Base-by-base conservation (phyloP, 257 asterid species). In the Solanum bulbocastanum region DNA sequence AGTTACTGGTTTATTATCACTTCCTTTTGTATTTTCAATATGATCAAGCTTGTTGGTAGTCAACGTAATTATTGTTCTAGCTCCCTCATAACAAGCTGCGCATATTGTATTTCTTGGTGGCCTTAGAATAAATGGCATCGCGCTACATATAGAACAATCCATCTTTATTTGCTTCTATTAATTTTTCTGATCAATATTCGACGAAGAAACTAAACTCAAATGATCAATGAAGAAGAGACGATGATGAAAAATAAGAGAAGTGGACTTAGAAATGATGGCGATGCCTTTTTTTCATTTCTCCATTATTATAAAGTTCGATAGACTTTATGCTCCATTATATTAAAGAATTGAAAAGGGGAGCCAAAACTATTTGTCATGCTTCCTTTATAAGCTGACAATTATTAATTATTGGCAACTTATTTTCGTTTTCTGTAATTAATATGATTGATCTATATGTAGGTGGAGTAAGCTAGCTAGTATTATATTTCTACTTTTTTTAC, bases 121-220 rank as follows among this genome's bases (percentile, higher is more conserved):
- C 93, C 99, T 90, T 52, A 94, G 90, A 84, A 96, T 92, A 81
- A 92, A 94, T 4, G 98, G 98, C 96, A 96, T 87, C 32, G 96
- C 91, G 78, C 97, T 95, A 92, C 98, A 95, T 88, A 96, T 96
- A 4, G 96, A 95, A 83, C 99, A 96, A 87, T 96, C 99, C 98
- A 96, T 96, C 18, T 72, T 60, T 68, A 9, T 11, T 25, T 83
- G 40, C 16, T 39, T 65, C 18, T 23, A 40, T 65, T 65, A 65
- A 10, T n/a, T 65, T 65, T 65, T 65, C 72, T 65, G 72, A 65
- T 65, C 33, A 65, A 65, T 65, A 65, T 14, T 78, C 13, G 25
- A 8, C 25, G 39, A 66, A 85, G 22, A 65, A 25, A 85, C n/a
- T 56, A 39, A 66, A 85, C 36, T 56, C 9, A 39, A 90, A 13